Base-by-base conservation (phyloP, 2,329 filamentous ascomycete genomes). In the Pochonia chlamydosporia region DNA sequence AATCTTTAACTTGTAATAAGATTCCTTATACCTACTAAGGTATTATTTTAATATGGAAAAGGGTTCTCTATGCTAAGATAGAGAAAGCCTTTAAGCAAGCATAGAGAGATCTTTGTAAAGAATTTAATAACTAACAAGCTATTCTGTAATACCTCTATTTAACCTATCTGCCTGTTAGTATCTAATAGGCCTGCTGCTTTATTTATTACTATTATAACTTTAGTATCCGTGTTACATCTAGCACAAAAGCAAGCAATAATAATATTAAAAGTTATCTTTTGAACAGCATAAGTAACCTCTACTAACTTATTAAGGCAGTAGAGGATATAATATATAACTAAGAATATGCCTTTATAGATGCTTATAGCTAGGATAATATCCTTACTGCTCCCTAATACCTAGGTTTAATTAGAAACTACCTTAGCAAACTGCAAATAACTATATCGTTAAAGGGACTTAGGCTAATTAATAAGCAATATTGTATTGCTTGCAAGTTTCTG, bases 161-260 rank as follows among this genome's bases (percentile, higher is more conserved):
- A 14, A 31, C 28, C 35, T 45, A 49, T 26, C 40, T 45, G 43
- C 47, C 43, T 45, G 26, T 46, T 5, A 49, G 43, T 35, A 43
- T 43, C 8, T 43, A 49, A 37, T 49, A 43, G 47, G 42, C 42
- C 40, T 43, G 47, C 42, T 49, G 47, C 30, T 49, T 49, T 28
- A 49, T 45, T 36, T 35, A 37, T n/a, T 33, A 44, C 30, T 49
- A 44, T 44, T 35, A 42, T 40, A 49, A 49, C 47, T 49, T 45
- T 25, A 28, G 47, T 35, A 49, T 49, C 24, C 31, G 39, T 16
- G 40, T 43, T 10, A 47, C 45, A 28, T 42, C 45, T 42, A 20
- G 45, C 26, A 47, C 45, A 42, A 39, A 43, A 43, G 37, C 45
- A 42, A 47, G n/a, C n/a, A n/a, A n/a, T 25, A 47, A 47, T 31